Evolutionary conservation across 1,139 yeast genomes (phyloP).

Genomic region (Arxiozyma bovina): DNA sequence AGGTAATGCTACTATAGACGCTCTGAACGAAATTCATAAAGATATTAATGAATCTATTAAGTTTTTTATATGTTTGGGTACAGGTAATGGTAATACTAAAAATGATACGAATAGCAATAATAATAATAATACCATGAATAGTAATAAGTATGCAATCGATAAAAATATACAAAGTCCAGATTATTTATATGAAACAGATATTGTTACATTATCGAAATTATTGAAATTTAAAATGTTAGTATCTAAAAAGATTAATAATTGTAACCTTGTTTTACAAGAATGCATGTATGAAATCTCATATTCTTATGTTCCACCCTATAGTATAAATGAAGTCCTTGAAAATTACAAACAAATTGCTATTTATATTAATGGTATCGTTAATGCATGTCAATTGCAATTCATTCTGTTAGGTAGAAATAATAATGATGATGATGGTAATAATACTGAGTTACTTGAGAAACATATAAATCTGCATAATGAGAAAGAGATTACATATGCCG

Average conservation of each 20-base stretch:
- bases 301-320: conserved; percentile 39
- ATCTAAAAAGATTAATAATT: conserved; percentile 31
- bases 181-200: conserved; percentile 18
- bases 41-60: conserved; percentile 34
- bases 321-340: conserved; percentile 33
- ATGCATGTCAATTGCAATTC: conserved; percentile 42
- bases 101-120: too few relatives aligned
- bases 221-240: conserved; percentile 30
- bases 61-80: conserved; percentile 32
- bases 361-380: conserved; percentile 37
- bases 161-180: neutral
- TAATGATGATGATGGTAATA: conserved; percentile 6
- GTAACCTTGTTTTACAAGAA: conserved; percentile 38
- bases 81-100: conserved; percentile 3
- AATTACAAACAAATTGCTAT: conserved; percentile 31
- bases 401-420: conserved; percentile 28
- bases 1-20: conserved; percentile 36
- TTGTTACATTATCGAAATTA: conserved; percentile 24
- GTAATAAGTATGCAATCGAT: neutral
- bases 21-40: conserved; percentile 35
- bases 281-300: conserved; percentile 42
- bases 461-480: conserved; percentile 15
- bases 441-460: conserved; percentile 8
- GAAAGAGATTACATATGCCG: conserved; percentile 34
- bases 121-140: conserved; percentile 4